phyloP scores from a whole-genome alignment of 305 asterid genomes.

The Ajuga reptans region DNA sequence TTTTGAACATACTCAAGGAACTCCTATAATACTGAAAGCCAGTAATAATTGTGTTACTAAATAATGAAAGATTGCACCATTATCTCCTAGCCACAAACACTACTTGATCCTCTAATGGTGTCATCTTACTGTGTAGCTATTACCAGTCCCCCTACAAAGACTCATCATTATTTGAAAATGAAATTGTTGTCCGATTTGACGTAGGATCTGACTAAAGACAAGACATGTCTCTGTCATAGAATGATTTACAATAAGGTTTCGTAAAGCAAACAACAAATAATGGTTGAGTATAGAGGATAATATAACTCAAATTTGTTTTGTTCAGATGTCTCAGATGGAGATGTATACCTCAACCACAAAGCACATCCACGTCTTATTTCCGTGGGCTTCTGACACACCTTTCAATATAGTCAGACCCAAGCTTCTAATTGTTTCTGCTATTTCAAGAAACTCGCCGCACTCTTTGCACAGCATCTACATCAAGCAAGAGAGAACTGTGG shows the following conservation, averaged over 20 bases:
- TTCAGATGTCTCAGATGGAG: background rate
- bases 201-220: background rate
- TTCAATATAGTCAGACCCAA: slow-evolving; percentile 73
- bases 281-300: background rate
- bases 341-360: slow-evolving; percentile 86
- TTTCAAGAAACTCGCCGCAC: slow-evolving; percentile 67
- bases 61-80: background rate
- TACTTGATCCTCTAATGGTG: background rate
- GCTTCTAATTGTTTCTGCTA: slow-evolving; percentile 78
- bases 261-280: background rate
- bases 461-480: slow-evolving; percentile 76
- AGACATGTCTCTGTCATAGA: background rate
- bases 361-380: slow-evolving; percentile 70
- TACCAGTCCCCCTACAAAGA: background rate
- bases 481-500: slow-evolving; percentile 16
- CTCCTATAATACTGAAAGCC: background rate
- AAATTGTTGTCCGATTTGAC: background rate
- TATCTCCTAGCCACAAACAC: background rate
- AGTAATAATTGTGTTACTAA: background rate
- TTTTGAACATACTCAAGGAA: background rate
- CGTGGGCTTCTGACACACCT: slow-evolving; percentile 69
- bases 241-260: background rate
- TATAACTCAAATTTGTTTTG: background rate
- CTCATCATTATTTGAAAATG: background rate
- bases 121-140: background rate